Base-by-base conservation (phyloP, 768 basidiomycete genomes). In the Tylopilus felleus region DNA sequence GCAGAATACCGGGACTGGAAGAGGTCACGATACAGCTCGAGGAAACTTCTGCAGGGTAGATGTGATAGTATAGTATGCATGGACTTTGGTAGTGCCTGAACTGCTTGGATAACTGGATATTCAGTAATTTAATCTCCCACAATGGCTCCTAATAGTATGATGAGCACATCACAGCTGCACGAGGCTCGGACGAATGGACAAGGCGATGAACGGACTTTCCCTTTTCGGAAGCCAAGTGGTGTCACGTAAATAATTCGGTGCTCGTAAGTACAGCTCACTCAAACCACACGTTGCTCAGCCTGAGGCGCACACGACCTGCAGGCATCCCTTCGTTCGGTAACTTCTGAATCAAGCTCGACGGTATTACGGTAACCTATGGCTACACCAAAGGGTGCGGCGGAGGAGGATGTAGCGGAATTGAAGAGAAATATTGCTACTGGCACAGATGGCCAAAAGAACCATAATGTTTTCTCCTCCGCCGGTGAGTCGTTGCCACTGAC, bases 1-100 rank as follows among this genome's bases (percentile, higher is more conserved):
- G 78, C 60, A 79, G 78, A 60, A 93, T 99, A 66, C 74, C 79
- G 8, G 93, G 92, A 33, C 71, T 99, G 39, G 88, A 90, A 59
- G 93, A 98, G 71, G 71, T 99, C 55, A 91, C 89, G 3, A 86
- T 99, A 60, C 96, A 99, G 71, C 78, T 95, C 14, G 92, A 93
- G 51, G 58, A 67, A 17, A 50, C 48, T 39, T 58, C 55, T 3
- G 19, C 28, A 27, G 49, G 48, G 19, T 56, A 58, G 51, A 40
- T 33, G 29, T 40, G 41, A 14, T 53, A 38, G 25, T 41, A 25
- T 52, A 44, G 28, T 41, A 46, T 29, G 41, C 25, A 48, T 49
- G 52, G 49, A 55, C 52, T 25, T 55, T 55, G 40, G 49, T 55
- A 21, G 48, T 49, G 43, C 57, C 56, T 41, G 48, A 22, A 51